These are phyloP conservation scores for Cucumis melo DNA, from an alignment of 306 rosid species.

Conservation along the genomic window DNA sequence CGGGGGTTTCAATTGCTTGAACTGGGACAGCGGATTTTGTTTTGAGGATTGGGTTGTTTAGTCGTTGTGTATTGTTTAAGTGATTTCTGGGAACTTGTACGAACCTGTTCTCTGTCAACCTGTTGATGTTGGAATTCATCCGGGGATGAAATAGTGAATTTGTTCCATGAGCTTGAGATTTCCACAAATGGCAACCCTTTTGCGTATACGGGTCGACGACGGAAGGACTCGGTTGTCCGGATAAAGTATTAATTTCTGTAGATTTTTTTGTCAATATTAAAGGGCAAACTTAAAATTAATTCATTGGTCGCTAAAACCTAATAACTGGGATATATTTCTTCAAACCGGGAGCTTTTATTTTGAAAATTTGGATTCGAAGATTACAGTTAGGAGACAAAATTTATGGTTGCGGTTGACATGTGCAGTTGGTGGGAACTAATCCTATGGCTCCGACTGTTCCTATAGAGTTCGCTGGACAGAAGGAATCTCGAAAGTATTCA, in stretches of 20 bases:
- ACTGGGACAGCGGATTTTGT: background rate
- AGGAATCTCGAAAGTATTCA: conserved; percentile 44
- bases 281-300: background rate
- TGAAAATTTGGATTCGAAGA: background rate
- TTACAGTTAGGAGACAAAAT: conserved; percentile 6
- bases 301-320: background rate
- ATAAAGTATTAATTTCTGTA: background rate
- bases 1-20: background rate
- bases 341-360: conserved; percentile 8
- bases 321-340: background rate
- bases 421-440: conserved; percentile 39
- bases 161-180: background rate
- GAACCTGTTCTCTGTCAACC: background rate
- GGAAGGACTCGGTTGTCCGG: background rate
- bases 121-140: background rate
- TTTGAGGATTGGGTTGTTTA: background rate
- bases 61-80: background rate
- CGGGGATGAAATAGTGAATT: background rate
- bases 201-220: background rate
- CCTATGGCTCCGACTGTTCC: conserved; percentile 96
- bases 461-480: conserved; percentile 73
- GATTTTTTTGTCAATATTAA: background rate
- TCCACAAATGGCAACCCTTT: background rate
- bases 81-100: background rate
- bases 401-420: conserved; percentile 51